Percentiles rank a stretch among this genome's conserved stretches.
Evolutionary conservation across 1,284 basidiomycete genomes (phyloP).

Genomic region (Phenoliferia sp.): DNA sequence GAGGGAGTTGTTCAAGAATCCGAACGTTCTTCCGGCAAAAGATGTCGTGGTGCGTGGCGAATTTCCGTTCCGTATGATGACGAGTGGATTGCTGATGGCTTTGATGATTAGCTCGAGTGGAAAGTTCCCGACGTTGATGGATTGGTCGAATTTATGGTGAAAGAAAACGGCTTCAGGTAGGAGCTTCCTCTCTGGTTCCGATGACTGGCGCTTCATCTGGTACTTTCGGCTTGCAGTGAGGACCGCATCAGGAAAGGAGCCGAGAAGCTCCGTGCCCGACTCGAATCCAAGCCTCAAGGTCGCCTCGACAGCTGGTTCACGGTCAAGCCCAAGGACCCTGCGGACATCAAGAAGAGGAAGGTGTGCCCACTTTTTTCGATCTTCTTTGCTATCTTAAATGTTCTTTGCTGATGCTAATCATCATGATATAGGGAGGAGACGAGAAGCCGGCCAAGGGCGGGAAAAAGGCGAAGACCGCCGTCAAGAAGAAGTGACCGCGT

Average conservation of each 20-base stretch:
- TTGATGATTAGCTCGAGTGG: conserved; percentile 73
- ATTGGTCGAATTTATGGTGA: conserved; percentile 88
- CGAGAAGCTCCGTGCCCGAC: conserved; percentile 81
- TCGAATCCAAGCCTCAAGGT: conserved; percentile 91
- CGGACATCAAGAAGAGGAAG: conserved; percentile 13
- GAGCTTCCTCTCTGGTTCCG: not conserved
- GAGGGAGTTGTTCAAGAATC: conserved; percentile 79
- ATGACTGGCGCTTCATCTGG: conserved; percentile 41
- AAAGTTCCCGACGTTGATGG: conserved; percentile 88
- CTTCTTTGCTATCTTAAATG: not conserved
- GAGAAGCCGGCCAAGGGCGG: not conserved
- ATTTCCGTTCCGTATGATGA: not conserved
- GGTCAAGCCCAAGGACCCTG: conserved; percentile 21
- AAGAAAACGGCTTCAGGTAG: conserved; percentile 94
- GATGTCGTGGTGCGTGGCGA: conserved; percentile 68
- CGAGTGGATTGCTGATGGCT: no score
- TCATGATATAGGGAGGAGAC: not conserved
- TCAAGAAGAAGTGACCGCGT: conserved; percentile 1
- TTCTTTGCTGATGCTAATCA: not conserved
- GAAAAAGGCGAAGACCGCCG: not conserved
- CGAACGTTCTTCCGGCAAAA: conserved; percentile 80
- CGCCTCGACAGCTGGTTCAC: conserved; percentile 91
- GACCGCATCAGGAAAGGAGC: conserved; percentile 93
- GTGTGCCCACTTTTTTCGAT: not conserved
- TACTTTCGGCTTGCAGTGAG: conserved; percentile 56